Evolutionary conservation across 495 filamentous ascomycete genomes (phyloP), one percentile per base, ranked within the genome.

Genomic region (Penicillium pancosmium): DNA sequence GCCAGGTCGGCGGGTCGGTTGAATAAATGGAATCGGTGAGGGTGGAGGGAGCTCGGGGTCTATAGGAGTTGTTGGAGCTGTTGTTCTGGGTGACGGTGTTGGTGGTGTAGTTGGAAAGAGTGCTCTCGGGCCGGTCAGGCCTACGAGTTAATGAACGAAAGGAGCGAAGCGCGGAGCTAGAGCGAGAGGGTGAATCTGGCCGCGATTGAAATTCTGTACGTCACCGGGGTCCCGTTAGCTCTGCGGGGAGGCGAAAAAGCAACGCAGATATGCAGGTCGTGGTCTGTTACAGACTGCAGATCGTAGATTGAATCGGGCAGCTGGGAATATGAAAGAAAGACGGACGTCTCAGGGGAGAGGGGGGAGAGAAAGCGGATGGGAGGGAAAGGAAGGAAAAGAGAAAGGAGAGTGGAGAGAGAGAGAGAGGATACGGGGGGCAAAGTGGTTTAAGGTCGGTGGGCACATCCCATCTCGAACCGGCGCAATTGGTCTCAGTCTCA

Each of bases 131-230:
- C 35, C 73, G 71, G 49, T 73, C 75, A 63, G 56, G 27, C 38
- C 54, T 64, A 58, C 67, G 67, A 56, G 49, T 60, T 35, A 66
- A 67, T 27, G 73, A 76, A 35, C 68, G 69, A 50, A 75, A 71
- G 51, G 71, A 74, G 25, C 67, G 68, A 31, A 73, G 62, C 25
- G 70, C 54, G 31, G 73, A 76, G 60, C 73, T 47, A 5, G 73
- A 76, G 60, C 75, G 72, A 60, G 72, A 64, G 18, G 71, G 68
- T 25, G 73, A 66, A 15, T 76, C 72, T 53, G 69, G 68, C 43
- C 62, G 68, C 44, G 68, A 67, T 65, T 63, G 66, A 48, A 63
- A 63, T 56, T 72, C 75, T 78, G 69, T 50, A 58, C 55, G 54
- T 66, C 62, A 59, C 56, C 58, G 38, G 41, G 40, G 31, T 41